A percentile compares a stretch with the other conserved stretches of the same genome.
phyloP scores from a whole-genome alignment of 2,329 filamentous ascomycete genomes.

The Claviceps sp. region DNA sequence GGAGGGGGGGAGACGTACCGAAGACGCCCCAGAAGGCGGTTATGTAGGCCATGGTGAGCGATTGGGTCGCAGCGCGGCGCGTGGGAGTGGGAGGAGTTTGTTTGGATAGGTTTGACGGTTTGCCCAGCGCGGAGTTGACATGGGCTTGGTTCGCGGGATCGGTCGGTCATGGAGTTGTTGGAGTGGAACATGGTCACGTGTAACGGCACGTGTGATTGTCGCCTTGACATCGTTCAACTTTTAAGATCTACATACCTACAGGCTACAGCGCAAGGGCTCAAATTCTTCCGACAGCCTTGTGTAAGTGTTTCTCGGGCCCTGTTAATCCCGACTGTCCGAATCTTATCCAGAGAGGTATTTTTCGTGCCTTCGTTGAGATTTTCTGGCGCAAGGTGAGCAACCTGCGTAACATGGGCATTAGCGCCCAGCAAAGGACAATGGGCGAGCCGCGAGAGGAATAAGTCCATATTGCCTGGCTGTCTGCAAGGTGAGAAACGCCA shows the following conservation, averaged over 20 bases:
- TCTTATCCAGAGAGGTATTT: too few species aligned
- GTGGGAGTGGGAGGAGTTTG: neutral
- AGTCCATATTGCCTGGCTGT: neutral
- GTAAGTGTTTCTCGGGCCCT: too few species aligned
- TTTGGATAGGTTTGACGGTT: neutral
- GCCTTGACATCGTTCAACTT: neutral
- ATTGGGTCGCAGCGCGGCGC: slow-evolving; percentile 8
- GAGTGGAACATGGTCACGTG: neutral
- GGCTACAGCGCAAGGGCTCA: too few species aligned
- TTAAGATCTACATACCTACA: neutral
- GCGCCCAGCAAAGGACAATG: too few species aligned
- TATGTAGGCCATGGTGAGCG: slow-evolving; percentile 43
- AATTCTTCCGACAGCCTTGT: too few species aligned
- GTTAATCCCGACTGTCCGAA: too few species aligned
- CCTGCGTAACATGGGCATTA: too few species aligned
- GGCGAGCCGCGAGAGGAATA: too few species aligned
- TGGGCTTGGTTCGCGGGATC: neutral
- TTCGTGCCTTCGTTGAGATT: too few species aligned
- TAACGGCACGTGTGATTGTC: neutral
- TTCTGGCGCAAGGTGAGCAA: too few species aligned
- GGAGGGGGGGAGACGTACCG: slow-evolving; percentile 45
- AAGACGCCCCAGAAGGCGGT: slow-evolving; percentile 81
- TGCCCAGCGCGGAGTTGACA: neutral
- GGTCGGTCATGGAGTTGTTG: neutral
- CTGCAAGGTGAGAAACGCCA: neutral